Evolutionary conservation across 495 filamentous ascomycete genomes (phyloP).

Genomic region (Pyrenopolyporus hunteri): DNA sequence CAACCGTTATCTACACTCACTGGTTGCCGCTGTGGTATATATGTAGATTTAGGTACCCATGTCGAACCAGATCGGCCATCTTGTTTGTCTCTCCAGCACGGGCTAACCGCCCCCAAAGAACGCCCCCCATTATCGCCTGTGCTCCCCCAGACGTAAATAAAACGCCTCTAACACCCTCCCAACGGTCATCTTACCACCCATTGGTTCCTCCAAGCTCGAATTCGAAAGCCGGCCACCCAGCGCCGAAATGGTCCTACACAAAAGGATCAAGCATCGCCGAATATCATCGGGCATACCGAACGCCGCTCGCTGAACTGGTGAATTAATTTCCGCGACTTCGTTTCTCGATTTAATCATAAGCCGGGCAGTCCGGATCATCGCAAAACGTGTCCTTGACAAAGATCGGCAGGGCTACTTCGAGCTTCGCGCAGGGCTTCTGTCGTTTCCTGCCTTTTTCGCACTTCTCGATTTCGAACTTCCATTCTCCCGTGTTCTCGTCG

Average conservation of each 20-base stretch:
- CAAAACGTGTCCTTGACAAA: slow-evolving; percentile 32
- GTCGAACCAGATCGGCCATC: too few relatives aligned
- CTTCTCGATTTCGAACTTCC: slow-evolving; percentile 27
- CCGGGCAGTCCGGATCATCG: slow-evolving; percentile 34
- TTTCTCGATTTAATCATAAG: slow-evolving; percentile 14
- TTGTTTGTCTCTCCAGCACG: too few relatives aligned
- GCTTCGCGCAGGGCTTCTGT: slow-evolving; percentile 18
- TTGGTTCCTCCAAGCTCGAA: not conserved
- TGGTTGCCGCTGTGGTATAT: too few relatives aligned
- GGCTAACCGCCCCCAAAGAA: too few relatives aligned
- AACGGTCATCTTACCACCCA: too few relatives aligned
- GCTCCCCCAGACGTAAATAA: too few relatives aligned
- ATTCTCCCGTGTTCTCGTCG: slow-evolving; percentile 23
- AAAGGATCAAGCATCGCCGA: not conserved
- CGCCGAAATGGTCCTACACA: not conserved
- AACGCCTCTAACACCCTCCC: too few relatives aligned
- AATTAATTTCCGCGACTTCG: not conserved
- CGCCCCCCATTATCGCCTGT: too few relatives aligned
- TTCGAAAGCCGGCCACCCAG: slow-evolving; percentile 3
- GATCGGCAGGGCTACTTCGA: slow-evolving; percentile 33
- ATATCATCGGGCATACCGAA: slow-evolving; percentile 7
- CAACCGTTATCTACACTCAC: too few relatives aligned
- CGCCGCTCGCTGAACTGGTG: not conserved
- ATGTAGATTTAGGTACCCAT: too few relatives aligned
- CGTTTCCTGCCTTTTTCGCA: slow-evolving; percentile 21